phyloP scores from a whole-genome alignment of 2,329 filamentous ascomycete species.

The Venturia nashicola region DNA sequence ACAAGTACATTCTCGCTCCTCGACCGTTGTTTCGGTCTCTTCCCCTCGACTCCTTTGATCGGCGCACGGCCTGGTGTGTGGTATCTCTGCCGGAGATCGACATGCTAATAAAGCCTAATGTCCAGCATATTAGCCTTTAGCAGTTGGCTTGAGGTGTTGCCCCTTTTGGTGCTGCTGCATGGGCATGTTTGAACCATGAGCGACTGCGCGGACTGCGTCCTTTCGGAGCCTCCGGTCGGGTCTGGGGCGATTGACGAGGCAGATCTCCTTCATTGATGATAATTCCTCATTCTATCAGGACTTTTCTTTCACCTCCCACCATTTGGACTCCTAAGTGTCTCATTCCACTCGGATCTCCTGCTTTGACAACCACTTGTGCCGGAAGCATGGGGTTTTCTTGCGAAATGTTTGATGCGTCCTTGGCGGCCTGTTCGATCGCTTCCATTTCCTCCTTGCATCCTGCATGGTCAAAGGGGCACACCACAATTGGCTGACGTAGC shows the following conservation, averaged over 20 bases:
- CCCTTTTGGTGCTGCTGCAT: not conserved
- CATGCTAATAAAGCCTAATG: not conserved
- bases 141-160: not conserved
- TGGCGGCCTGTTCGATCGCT: slow-evolving; percentile 89
- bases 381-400: slow-evolving; percentile 90
- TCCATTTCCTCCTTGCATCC: slow-evolving; percentile 98
- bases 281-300: slow-evolving; percentile 48
- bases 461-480: slow-evolving; percentile 89
- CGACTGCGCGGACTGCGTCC: not conserved
- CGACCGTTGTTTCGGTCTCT: not conserved
- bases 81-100: not conserved
- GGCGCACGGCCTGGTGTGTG: not conserved
- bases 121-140: not conserved
- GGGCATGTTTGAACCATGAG: not conserved
- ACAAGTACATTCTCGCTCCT: not conserved
- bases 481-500: slow-evolving; percentile 84
- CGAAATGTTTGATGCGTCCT: slow-evolving; percentile 79
- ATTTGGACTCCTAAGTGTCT: slow-evolving; percentile 49
- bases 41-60: not conserved
- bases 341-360: slow-evolving; percentile 56
- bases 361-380: slow-evolving; percentile 66
- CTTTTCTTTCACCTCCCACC: slow-evolving; percentile 49
- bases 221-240: not conserved
- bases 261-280: not conserved
- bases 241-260: not conserved